phyloP scores from a whole-genome alignment of 495 filamentous ascomycete genomes.

The Schizothecium vesticola region DNA sequence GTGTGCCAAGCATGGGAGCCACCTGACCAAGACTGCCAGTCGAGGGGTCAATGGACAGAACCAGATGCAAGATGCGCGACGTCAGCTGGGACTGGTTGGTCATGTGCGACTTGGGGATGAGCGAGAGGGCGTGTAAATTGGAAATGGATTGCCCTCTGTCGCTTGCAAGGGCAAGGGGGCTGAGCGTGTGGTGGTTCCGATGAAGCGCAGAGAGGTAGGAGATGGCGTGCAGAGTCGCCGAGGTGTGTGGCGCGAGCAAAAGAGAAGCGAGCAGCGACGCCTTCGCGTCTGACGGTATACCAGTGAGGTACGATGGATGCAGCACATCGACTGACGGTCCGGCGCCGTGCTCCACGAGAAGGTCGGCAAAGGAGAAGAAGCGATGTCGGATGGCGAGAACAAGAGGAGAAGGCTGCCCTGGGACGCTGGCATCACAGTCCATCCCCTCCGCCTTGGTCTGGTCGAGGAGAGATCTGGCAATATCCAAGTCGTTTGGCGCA shows the following conservation, averaged over 20 bases:
- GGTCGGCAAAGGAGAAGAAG: slow-evolving; percentile 2
- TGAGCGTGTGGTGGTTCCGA: not conserved
- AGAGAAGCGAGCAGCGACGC: not conserved
- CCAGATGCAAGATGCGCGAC: slow-evolving; percentile 1
- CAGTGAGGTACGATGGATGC: not conserved
- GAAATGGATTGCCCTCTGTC: not conserved
- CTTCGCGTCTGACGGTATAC: not conserved
- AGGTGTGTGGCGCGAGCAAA: not conserved
- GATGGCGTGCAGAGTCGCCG: not conserved
- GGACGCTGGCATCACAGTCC: not conserved
- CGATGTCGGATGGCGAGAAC: slow-evolving; percentile 1
- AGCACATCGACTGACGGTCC: not conserved
- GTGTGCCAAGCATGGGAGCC: not conserved
- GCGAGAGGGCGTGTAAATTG: not conserved
- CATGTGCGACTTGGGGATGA: not conserved
- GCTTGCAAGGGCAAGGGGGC: not conserved
- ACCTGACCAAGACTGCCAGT: not conserved
- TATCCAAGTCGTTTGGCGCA: not conserved
- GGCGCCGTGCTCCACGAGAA: slow-evolving; percentile 3
- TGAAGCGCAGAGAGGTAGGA: not conserved
- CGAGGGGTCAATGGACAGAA: slow-evolving; percentile 1
- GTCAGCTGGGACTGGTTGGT: slow-evolving; percentile 5
- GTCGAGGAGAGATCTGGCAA: not conserved
- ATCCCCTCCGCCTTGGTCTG: not conserved
- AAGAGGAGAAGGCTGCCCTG: not conserved